Evolutionary conservation across 352 stramenopile species (phyloP).

Genomic region (Phytopythium litorale): DNA sequence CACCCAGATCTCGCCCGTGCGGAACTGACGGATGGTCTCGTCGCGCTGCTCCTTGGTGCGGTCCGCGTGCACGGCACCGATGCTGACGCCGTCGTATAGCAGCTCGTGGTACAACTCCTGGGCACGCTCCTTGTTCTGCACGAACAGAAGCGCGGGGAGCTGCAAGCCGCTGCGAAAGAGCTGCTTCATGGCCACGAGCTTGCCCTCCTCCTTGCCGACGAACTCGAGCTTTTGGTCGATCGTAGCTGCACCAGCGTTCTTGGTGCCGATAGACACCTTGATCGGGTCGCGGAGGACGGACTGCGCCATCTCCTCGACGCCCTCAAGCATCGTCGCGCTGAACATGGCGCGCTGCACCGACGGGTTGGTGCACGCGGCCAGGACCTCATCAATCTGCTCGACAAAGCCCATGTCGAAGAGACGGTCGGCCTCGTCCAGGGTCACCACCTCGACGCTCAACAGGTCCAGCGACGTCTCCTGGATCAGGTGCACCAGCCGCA

Average conservation of each 20-base stretch:
- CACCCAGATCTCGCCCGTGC: constrained; percentile 96
- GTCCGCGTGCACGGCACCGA: constrained; percentile 98
- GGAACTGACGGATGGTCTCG: constrained; percentile 94
- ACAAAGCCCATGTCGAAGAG: constrained; percentile 97
- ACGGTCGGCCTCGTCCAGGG: constrained; percentile 98
- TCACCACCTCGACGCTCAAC: constrained; percentile 90
- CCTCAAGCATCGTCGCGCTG: constrained; percentile 95
- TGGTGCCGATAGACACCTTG: constrained; percentile 92
- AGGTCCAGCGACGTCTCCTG: constrained; percentile 82
- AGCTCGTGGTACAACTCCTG: constrained; percentile 98
- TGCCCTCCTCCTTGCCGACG: constrained; percentile 98
- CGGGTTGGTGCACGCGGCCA: constrained; percentile 86
- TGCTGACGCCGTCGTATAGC: constrained; percentile 96
- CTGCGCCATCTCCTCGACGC: constrained; percentile 94
- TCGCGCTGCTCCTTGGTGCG: constrained; percentile 93
- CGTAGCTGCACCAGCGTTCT: constrained; percentile 84
- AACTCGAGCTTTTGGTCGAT: constrained; percentile 97
- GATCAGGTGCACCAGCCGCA: constrained; percentile 93
- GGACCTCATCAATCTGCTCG: constrained; percentile 97
- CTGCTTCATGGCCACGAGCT: constrained; percentile 96
- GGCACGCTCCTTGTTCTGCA: constrained; percentile 98
- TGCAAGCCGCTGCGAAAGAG: constrained; percentile 90
- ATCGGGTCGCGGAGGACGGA: constrained; percentile 96
- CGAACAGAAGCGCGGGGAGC: constrained; percentile 97
- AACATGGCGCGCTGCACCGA: constrained; percentile 95